Base-by-base conservation (phyloP, 2,329 filamentous ascomycete genomes). In the Rasamsonia emersonii region DNA sequence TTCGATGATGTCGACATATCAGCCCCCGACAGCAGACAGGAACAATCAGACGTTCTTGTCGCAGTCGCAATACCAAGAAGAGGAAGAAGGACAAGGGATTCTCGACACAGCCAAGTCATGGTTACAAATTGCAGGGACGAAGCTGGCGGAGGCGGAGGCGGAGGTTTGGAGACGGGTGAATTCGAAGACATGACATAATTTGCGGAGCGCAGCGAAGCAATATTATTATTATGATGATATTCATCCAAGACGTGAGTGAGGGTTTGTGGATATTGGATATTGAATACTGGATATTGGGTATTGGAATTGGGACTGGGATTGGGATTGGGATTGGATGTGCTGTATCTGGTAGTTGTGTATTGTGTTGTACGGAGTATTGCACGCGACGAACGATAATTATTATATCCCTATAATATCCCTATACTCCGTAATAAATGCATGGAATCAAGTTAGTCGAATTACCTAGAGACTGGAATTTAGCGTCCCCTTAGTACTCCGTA, bases 81-180 rank as follows among this genome's bases (percentile, higher is more conserved):
- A 47, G 41, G 40, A 60, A 42, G 59, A 57, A 42, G 35, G 46
- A 48, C 40, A 42, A 45, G 43, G 55, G 36, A 15, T 55, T 44
- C 45, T 61, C 45, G 53, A 53, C 18, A 53, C 50, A 4, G 60
- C 64, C 1, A 66, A 59, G 44, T 53, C 53, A 5, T 68, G 64
- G 61, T 50, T 61, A 35, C 49, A 46, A 23, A 51, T 39, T 29
- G 62, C 59, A 13, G 63, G 62, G 4, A 48, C 43, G 29, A 62
- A 62, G 35, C 40, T 65, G 34, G 59, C 53, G 6, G 57, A 67
- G 48, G 56, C 61, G 26, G 65, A 68, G 47, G 58, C 60, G 33
- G 59, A 59, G 49, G 59, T 65, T 27, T 70, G 66, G 66, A 64
- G 50, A 51, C 53, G 54, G 39, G 60, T 69, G 32, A 65, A 65